phyloP scores from a whole-genome alignment of 2,329 filamentous ascomycete genomes.

The Cryphonectria naterciae region DNA sequence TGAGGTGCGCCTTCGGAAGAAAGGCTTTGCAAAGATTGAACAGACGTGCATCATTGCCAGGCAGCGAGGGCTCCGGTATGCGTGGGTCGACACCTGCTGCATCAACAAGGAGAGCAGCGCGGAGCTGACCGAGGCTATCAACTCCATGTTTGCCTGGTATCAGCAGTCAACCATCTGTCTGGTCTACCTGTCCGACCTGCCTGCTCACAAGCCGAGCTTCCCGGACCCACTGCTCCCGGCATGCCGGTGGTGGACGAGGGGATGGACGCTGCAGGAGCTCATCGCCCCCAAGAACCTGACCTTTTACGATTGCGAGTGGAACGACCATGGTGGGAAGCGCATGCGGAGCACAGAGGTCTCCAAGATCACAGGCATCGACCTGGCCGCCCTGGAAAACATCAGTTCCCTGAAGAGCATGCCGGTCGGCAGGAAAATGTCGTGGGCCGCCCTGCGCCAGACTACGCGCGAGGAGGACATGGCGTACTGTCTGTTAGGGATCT shows the following conservation, averaged over 20 bases:
- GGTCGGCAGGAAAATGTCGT: slow-evolving; percentile 36
- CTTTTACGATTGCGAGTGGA: slow-evolving; percentile 29
- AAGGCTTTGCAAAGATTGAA: slow-evolving; percentile 19
- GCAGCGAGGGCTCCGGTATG: slow-evolving; percentile 13
- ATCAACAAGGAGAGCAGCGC: slow-evolving; percentile 28
- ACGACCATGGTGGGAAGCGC: slow-evolving; percentile 23
- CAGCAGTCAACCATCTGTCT: slow-evolving; percentile 25
- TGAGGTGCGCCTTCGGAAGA: background rate
- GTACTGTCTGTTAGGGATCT: slow-evolving; percentile 33
- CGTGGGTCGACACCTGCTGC: slow-evolving; percentile 27
- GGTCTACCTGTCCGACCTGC: slow-evolving; percentile 26
- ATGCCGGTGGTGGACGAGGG: slow-evolving; percentile 28
- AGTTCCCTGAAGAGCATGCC: slow-evolving; percentile 23
- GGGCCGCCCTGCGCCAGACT: slow-evolving; percentile 33
- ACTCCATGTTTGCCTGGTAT: slow-evolving; percentile 31
- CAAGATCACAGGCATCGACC: slow-evolving; percentile 27
- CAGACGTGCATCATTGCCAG: slow-evolving; percentile 19
- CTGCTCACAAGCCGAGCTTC: background rate
- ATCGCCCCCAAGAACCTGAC: slow-evolving; percentile 27
- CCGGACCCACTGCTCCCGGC: slow-evolving; percentile 16
- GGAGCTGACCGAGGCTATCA: slow-evolving; percentile 29
- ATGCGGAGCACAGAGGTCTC: slow-evolving; percentile 21
- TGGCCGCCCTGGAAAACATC: slow-evolving; percentile 21
- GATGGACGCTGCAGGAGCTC: slow-evolving; percentile 31
- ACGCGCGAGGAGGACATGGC: slow-evolving; percentile 34